A percentile compares a stretch with the other conserved stretches of the same genome.
These are phyloP conservation scores for Adansonia digitata DNA, from an alignment of 345 rosid genomes.

Conservation along the genomic window DNA sequence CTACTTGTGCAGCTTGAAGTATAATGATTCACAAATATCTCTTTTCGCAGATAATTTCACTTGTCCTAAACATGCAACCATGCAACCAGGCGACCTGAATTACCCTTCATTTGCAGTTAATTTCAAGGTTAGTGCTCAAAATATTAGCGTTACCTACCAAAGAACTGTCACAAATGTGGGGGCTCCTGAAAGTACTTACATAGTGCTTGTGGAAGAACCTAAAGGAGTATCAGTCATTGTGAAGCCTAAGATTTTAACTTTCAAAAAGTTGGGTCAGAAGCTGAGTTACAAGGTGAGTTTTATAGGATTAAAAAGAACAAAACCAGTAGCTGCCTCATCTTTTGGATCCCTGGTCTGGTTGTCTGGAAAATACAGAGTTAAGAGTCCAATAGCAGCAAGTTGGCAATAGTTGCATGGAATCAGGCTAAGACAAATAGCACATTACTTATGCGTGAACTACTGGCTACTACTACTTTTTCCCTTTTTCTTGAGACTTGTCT, in stretches of 20 bases:
- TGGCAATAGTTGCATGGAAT: slow-evolving; percentile 23
- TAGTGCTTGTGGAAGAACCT: slow-evolving; percentile 36
- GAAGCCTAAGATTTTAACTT: slow-evolving; percentile 32
- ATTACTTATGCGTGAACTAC: not conserved
- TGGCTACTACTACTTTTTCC: not conserved
- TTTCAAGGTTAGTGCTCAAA: slow-evolving; percentile 14
- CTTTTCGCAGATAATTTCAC: slow-evolving; percentile 24
- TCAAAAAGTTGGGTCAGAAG: slow-evolving; percentile 37
- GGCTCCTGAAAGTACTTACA: slow-evolving; percentile 14
- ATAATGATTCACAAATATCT: slow-evolving; percentile 29
- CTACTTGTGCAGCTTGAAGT: slow-evolving; percentile 47
- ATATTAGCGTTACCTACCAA: slow-evolving; percentile 14
- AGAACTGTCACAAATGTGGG: slow-evolving; percentile 48
- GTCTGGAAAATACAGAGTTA: slow-evolving; percentile 44
- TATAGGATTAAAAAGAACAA: slow-evolving; percentile 1
- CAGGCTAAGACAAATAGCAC: not conserved
- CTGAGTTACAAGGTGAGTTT: slow-evolving; percentile 54
- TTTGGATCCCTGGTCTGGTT: slow-evolving; percentile 63
- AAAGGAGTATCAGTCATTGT: slow-evolving; percentile 29
- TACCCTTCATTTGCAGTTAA: slow-evolving; percentile 56
- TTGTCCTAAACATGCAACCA: slow-evolving; percentile 20
- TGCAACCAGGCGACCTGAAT: slow-evolving; percentile 43
- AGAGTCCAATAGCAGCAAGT: slow-evolving; percentile 62
- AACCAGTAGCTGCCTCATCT: slow-evolving; percentile 21
- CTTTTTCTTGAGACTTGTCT: not conserved